Evolutionary conservation across 1,284 basidiomycete genomes (phyloP).

Genomic region (Schizophyllum amplum): DNA sequence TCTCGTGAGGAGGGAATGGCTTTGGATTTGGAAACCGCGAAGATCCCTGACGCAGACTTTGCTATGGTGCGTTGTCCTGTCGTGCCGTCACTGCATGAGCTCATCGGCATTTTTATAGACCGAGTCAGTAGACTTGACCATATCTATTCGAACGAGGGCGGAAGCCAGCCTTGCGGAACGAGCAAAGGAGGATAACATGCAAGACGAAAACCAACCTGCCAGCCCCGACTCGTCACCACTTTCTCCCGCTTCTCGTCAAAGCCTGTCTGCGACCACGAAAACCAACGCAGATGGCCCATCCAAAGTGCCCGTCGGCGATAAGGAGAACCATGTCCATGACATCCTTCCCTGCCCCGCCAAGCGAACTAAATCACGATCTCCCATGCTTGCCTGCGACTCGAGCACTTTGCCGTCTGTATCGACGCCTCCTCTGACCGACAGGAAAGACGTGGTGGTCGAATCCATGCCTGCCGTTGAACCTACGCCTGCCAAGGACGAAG

Average conservation of each 20-base stretch:
- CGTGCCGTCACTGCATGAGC: neutral
- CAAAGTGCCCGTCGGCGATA: neutral
- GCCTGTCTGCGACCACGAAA: neutral
- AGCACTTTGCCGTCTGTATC: neutral
- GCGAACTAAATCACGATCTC: neutral
- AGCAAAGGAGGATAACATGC: neutral
- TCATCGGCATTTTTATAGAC: neutral
- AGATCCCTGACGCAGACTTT: neutral
- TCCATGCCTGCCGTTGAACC: neutral
- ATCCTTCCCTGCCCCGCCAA: neutral
- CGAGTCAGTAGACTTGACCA: neutral
- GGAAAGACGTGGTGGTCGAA: too few species aligned
- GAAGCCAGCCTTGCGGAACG: neutral
- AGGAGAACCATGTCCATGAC: neutral
- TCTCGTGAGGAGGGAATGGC: neutral
- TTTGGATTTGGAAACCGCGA: neutral
- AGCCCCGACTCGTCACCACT: neutral
- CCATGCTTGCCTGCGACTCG: neutral
- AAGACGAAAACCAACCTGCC: neutral
- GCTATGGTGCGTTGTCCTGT: neutral
- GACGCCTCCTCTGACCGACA: neutral
- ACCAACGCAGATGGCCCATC: neutral
- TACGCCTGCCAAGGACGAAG: neutral
- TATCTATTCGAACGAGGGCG: neutral
- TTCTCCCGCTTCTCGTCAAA: neutral